These are phyloP conservation scores for Boletus speciosus DNA, from an alignment of 768 basidiomycete species.

Conservation along the genomic window DNA sequence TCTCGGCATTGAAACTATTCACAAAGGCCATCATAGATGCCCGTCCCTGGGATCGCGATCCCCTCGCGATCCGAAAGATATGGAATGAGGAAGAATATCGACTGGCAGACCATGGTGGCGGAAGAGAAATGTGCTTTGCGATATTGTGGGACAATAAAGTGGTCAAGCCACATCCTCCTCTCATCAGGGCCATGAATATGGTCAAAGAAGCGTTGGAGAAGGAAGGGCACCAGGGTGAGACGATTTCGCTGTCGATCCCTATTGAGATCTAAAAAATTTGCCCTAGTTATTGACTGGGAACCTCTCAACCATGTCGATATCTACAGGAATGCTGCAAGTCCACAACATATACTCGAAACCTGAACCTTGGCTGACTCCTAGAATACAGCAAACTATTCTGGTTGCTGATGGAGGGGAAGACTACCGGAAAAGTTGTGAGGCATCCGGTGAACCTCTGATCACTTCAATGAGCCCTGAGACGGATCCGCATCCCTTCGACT, in stretches of 20 bases:
- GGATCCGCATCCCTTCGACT: slow-evolving; percentile 36
- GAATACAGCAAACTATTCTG: slow-evolving; percentile 35
- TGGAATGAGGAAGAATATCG: slow-evolving; percentile 62
- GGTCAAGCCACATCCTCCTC: slow-evolving; percentile 61
- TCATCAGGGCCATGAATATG: slow-evolving; percentile 56
- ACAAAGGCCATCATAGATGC: slow-evolving; percentile 36
- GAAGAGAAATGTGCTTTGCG: slow-evolving; percentile 50
- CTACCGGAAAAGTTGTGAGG: slow-evolving; percentile 32
- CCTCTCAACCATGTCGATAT: slow-evolving; percentile 47
- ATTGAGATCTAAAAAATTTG: neutral
- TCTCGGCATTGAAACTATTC: slow-evolving; percentile 57
- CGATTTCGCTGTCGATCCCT: neutral
- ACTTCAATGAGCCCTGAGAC: slow-evolving; percentile 35
- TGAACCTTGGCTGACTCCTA: neutral
- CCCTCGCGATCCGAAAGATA: slow-evolving; percentile 50
- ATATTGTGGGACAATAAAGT: slow-evolving; percentile 67
- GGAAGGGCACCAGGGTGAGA: slow-evolving; percentile 64
- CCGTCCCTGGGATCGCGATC: slow-evolving; percentile 66
- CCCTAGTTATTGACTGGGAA: slow-evolving; percentile 61
- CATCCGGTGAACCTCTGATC: slow-evolving; percentile 43
- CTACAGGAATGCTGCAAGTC: slow-evolving; percentile 23
- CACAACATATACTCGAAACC: neutral
- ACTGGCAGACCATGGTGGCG: slow-evolving; percentile 57
- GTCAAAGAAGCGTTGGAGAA: slow-evolving; percentile 55
- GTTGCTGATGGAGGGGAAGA: slow-evolving; percentile 43